Percentiles rank a stretch among this genome's conserved stretches.
phyloP scores from a whole-genome alignment of 306 rosid genomes.

The Corylus heterophylla region DNA sequence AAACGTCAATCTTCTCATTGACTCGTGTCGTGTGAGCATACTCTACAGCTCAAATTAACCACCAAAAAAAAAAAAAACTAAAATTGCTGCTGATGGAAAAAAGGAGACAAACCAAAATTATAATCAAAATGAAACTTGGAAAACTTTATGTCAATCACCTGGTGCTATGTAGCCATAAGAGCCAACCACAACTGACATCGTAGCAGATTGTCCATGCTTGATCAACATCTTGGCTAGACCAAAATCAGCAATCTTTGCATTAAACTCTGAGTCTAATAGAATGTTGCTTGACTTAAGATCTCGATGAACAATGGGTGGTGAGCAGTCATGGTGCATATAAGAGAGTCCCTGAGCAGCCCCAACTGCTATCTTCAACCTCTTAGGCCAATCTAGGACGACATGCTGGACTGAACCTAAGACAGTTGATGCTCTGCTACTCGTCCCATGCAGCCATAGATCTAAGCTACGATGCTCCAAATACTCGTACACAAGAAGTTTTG shows the following conservation, averaged over 20 bases:
- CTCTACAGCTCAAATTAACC: constrained; percentile 43
- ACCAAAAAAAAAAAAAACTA: not conserved
- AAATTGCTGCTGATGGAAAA: not conserved
- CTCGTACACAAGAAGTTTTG: constrained; percentile 85
- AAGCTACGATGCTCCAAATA: constrained; percentile 67
- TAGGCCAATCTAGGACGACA: too few relatives aligned
- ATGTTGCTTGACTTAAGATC: too few relatives aligned
- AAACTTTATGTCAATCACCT: constrained; percentile 42
- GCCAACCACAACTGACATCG: constrained; percentile 73
- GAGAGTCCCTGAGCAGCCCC: too few relatives aligned
- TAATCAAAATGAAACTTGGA: not conserved
- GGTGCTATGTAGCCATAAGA: constrained; percentile 93
- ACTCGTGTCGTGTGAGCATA: constrained; percentile 53
- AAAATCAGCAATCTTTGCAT: constrained; percentile 84
- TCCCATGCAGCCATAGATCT: constrained; percentile 61
- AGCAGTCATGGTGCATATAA: too few relatives aligned
- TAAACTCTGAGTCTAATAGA: too few relatives aligned
- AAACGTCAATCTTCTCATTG: constrained; percentile 70
- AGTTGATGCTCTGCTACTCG: too few relatives aligned
- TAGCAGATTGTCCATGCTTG: constrained; percentile 66
- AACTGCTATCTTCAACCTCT: too few relatives aligned
- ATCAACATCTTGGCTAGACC: constrained; percentile 77
- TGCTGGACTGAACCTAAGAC: too few relatives aligned
- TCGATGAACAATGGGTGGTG: too few relatives aligned
- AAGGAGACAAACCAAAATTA: not conserved